These are phyloP conservation scores for Colletotrichum sp. DNA, from an alignment of 2,329 filamentous ascomycete species.

Conservation along the genomic window DNA sequence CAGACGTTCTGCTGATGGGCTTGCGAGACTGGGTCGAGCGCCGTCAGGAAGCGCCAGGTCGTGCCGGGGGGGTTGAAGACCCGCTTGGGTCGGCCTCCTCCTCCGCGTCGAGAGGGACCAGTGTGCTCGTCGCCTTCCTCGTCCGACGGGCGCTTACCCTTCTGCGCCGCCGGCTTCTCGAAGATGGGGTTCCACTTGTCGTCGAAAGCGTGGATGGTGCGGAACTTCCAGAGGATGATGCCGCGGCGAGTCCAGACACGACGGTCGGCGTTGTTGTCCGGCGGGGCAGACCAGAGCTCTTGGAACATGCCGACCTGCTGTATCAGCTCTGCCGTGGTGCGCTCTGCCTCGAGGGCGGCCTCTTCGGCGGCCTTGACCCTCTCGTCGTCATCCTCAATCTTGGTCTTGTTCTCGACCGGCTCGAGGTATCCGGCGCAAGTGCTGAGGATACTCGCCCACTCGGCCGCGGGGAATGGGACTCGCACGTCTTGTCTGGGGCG, in stretches of 20 bases:
- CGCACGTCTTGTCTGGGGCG: slow-evolving; percentile 53
- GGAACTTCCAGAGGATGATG: slow-evolving; percentile 69
- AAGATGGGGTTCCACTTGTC: slow-evolving; percentile 48
- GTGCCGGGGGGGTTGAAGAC: slow-evolving; percentile 58
- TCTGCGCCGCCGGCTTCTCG: slow-evolving; percentile 30
- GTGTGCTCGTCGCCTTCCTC: slow-evolving; percentile 32
- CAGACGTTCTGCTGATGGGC: slow-evolving; percentile 57
- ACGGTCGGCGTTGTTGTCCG: slow-evolving; percentile 34
- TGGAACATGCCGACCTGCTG: slow-evolving; percentile 70
- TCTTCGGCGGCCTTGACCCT: slow-evolving; percentile 24
- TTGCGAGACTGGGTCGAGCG: slow-evolving; percentile 63
- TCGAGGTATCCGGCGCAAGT: slow-evolving; percentile 56
- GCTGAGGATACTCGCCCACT: slow-evolving; percentile 63
- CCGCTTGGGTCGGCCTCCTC: slow-evolving; percentile 14
- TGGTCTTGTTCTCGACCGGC: slow-evolving; percentile 21
- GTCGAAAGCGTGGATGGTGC: slow-evolving; percentile 50
- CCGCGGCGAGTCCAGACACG: slow-evolving; percentile 59
- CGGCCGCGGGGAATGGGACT: slow-evolving; percentile 61
- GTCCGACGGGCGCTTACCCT: slow-evolving; percentile 17
- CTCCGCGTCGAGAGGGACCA: not conserved
- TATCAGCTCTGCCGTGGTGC: slow-evolving; percentile 52
- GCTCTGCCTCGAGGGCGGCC: slow-evolving; percentile 19
- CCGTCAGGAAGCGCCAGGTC: slow-evolving; percentile 66
- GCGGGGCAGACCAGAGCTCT: slow-evolving; percentile 63
- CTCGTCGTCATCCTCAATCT: slow-evolving; percentile 25